Base-by-base conservation (phyloP, 352 stramenopile species). In the Pythium volutum region DNA sequence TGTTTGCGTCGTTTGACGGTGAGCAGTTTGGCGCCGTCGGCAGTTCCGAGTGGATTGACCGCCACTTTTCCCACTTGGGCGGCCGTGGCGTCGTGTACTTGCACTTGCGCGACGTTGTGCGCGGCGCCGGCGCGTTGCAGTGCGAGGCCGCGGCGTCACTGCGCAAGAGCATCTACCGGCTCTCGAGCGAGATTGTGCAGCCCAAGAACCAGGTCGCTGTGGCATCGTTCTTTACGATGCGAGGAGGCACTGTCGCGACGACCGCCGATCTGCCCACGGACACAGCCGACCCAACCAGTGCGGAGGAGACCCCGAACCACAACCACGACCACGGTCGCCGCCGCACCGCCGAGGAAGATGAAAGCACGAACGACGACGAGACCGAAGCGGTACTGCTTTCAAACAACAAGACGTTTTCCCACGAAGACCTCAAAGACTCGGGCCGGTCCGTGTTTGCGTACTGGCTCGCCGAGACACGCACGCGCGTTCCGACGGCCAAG, bases 1-100 rank as follows among this genome's bases (percentile, higher is more conserved):
- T 95, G 23, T 68, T 95, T 20, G 81, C 81, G 20, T 90, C 77
- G 2, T 91, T 93, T 42, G 83, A 86, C 34, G 85, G 79, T 23
- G 81, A 93, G 52, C 81, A 93, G 62, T 92, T 87, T 55, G 85
- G 85, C 16, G 79, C 83, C 0, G 81, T 92, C 11, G 85, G 85
- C 22, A 91, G 78, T 43, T 91, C 85, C 2, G 78, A 90, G 60
- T 93, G 85, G 85, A 93, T 94, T 47, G 84, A 94, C 29, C 77
- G 78, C 18, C 82, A 91, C 59, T 77, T 79, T n/a, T 81, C 77
- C 41, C 77, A 86, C 51, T 70, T 88, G 33, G 69, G 70, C 4
- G 77, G 79, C 15, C 81, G 79, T 31, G 84, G 78, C 5, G 73
- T 94, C 43, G 76, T 89, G 45, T 93, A 91, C 41, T 33, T 94